These are phyloP conservation scores for Cyclocybe cylindracea DNA, from an alignment of 768 basidiomycete genomes.

Conservation along the genomic window DNA sequence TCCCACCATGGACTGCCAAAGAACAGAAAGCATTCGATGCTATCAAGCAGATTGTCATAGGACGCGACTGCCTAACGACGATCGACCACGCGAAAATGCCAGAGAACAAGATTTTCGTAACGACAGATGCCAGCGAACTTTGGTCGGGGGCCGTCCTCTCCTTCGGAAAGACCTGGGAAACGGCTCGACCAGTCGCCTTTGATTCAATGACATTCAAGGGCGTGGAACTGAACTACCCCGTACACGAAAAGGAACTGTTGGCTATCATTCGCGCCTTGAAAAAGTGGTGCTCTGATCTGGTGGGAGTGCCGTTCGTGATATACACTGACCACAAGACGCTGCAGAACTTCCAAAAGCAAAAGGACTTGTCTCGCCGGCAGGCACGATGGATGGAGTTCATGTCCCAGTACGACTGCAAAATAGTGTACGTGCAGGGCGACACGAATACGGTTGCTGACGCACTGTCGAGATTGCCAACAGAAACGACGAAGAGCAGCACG, in stretches of 20 bases:
- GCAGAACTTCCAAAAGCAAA: conserved; percentile 30
- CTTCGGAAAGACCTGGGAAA: conserved; percentile 30
- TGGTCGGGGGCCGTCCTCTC: conserved; percentile 28
- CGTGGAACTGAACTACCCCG: conserved; percentile 33
- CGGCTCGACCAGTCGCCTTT: conserved; percentile 30
- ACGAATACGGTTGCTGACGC: conserved; percentile 37
- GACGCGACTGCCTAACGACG: conserved; percentile 11
- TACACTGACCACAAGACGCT: conserved; percentile 38
- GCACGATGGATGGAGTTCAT: conserved; percentile 33
- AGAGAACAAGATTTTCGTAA: conserved; percentile 28
- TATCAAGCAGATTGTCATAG: conserved; percentile 25
- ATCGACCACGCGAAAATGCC: conserved; percentile 16
- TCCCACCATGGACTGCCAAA: conserved; percentile 24
- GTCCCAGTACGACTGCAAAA: conserved; percentile 32
- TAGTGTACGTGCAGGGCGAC: conserved; percentile 34
- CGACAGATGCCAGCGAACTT: conserved; percentile 28
- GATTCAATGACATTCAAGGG: conserved; percentile 25
- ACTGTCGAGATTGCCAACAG: conserved; percentile 24
- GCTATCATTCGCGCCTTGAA: conserved; percentile 32
- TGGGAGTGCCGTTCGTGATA: conserved; percentile 20
- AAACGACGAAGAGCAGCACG: no score
- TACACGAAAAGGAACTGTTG: conserved; percentile 38
- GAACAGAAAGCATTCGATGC: conserved; percentile 25
- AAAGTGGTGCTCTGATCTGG: conserved; percentile 19
- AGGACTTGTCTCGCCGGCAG: conserved; percentile 29